Evolutionary conservation across 345 rosid genomes (phyloP), one percentile per base, ranked within the genome.

Genomic region (Mangifera indica): DNA sequence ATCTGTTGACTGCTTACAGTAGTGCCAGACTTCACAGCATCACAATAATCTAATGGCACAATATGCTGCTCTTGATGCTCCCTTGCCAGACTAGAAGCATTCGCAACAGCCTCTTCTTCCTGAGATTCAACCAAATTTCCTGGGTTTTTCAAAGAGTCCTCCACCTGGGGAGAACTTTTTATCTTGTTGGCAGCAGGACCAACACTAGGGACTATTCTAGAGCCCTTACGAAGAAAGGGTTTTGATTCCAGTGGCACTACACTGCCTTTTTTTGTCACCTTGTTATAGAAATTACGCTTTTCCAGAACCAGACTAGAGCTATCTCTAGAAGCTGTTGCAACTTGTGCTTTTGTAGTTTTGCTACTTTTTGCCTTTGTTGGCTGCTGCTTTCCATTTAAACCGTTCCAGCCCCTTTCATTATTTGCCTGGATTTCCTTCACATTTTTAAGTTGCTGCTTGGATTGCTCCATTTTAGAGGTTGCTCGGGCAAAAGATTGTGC

Each of bases 231-330:
- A 15, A 76, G 81, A 68, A 76, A 72, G 25, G 90, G 82, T 71
- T 82, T 88, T 44, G 87, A 67, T 80, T 88, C 90, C 60, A 83
- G 58, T 15, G 90, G 90, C 59, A 82, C 90, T 26, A 86, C 83
- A 71, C 84, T 86, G 77, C 90, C 73, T 79, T 86, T 88, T 81
- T 79, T 88, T 64, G 88, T 85, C 62, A 77, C 77, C 75, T 80
- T 88, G 72, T 77, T 80, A 79, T 75, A 77, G 68, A 84, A 75
- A 76, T 81, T 80, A 75, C 86, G 87, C 66, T 86, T 86, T 17
- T 76, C 73, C 4, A 72, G 74, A 80, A 64, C 78, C 22, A 49
- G 63, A 56, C 49, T 72, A 69, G 87, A 72, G 66, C 63, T 51
- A 63, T 81, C 86, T 46, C 45, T 74, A 42, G 81, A 60, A 53